Conservation (phyloP, 306 rosid species). For the Malus sylvestris region DNA sequence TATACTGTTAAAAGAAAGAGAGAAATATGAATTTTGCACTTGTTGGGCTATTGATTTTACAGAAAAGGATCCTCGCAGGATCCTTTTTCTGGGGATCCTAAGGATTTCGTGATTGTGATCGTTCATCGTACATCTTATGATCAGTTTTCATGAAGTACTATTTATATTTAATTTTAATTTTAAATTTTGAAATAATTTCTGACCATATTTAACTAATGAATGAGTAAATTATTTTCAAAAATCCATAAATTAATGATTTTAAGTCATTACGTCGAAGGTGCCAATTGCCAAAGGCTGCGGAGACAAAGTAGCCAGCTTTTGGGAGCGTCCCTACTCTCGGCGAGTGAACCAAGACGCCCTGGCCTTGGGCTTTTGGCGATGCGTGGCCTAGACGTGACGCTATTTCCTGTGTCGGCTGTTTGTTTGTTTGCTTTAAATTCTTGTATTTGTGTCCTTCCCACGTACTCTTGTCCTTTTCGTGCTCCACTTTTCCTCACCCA, state of each 20-base stretch:
- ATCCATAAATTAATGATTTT: too few relatives aligned
- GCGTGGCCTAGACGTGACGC: slow-evolving; percentile 17
- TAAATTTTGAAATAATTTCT: too few relatives aligned
- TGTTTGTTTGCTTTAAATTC: background rate
- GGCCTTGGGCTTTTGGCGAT: slow-evolving; percentile 6
- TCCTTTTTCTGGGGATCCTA: too few relatives aligned
- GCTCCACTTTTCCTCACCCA: background rate
- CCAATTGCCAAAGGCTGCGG: background rate
- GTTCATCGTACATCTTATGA: accelerated
- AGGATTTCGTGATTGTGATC: accelerated
- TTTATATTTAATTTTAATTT: too few relatives aligned
- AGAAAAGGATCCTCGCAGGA: too few relatives aligned
- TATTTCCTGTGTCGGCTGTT: slow-evolving; percentile 3
- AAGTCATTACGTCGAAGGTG: background rate
- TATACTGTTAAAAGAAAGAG: too few relatives aligned
- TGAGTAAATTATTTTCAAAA: too few relatives aligned
- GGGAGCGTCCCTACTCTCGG: too few relatives aligned
- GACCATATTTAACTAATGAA: too few relatives aligned
- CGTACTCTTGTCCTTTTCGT: background rate
- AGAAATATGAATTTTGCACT: too few relatives aligned
- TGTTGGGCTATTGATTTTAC: too few relatives aligned
- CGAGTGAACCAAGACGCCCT: slow-evolving; percentile 4
- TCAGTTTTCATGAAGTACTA: too few relatives aligned
- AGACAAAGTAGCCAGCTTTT: background rate
- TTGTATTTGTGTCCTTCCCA: background rate